These are phyloP conservation scores for Boletellus emodensis DNA, from an alignment of 768 basidiomycete genomes.

Conservation along the genomic window DNA sequence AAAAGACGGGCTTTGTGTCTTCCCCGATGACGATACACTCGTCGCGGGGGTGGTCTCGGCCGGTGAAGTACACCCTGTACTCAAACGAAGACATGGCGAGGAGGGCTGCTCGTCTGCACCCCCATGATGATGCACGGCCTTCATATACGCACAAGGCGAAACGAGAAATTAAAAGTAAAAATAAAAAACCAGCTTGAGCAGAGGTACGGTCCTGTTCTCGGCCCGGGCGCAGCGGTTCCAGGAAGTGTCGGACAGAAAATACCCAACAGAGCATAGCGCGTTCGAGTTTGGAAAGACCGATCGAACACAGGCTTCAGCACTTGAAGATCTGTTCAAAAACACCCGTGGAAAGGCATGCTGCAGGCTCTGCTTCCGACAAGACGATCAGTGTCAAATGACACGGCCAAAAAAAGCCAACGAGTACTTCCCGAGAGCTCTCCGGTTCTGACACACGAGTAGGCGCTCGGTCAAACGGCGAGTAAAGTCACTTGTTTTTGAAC, in stretches of 20 bases:
- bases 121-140: constrained; percentile 12
- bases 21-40: constrained; percentile 66
- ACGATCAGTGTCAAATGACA: constrained; percentile 19
- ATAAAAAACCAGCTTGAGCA: constrained; percentile 2
- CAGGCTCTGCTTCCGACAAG: constrained; percentile 9
- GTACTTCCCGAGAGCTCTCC: constrained; percentile 22
- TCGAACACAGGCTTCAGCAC: constrained; percentile 4
- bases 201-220: background rate
- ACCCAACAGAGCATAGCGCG: constrained; percentile 49
- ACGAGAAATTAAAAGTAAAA: background rate
- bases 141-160: constrained; percentile 27
- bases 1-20: constrained; percentile 54
- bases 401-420: constrained; percentile 27
- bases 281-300: constrained; percentile 26
- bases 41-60: constrained; percentile 61
- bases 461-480: background rate
- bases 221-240: constrained; percentile 34
- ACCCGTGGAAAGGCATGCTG: constrained; percentile 17
- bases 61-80: constrained; percentile 65
- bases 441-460: constrained; percentile 7
- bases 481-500: constrained; percentile 1
- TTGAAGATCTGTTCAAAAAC: constrained; percentile 16
- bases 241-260: constrained; percentile 43
- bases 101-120: constrained; percentile 2
- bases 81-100: constrained; percentile 33